phyloP scores from a whole-genome alignment of 495 filamentous ascomycete species.

The Coniosporium apollinis region DNA sequence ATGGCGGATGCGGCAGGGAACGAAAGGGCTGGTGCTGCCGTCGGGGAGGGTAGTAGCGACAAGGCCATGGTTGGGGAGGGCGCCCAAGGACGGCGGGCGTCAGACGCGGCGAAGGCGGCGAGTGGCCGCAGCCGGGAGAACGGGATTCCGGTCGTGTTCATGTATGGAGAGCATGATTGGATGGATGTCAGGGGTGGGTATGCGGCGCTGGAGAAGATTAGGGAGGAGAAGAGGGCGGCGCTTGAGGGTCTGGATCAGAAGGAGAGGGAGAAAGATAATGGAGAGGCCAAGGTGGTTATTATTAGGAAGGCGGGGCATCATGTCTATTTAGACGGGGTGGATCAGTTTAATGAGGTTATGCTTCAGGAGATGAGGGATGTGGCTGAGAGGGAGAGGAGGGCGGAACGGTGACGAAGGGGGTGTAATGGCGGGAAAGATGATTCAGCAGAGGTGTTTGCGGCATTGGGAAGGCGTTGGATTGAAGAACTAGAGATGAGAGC shows the following conservation, averaged over 20 bases:
- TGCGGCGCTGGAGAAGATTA: slow-evolving; percentile 64
- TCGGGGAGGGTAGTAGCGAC: no score
- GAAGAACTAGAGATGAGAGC: no score
- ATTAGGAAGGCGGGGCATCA: slow-evolving; percentile 80
- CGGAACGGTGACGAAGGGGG: no score
- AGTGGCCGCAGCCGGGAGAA: slow-evolving; percentile 34
- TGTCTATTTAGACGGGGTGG: slow-evolving; percentile 75
- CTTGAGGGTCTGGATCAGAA: slow-evolving; percentile 44
- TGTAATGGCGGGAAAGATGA: no score
- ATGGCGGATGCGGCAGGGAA: slow-evolving; percentile 7
- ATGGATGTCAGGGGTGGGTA: slow-evolving; percentile 86
- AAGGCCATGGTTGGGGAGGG: background rate
- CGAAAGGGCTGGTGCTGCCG: background rate
- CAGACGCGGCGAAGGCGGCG: background rate
- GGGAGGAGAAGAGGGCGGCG: slow-evolving; percentile 42
- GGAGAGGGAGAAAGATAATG: slow-evolving; percentile 51
- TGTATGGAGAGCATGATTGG: slow-evolving; percentile 97
- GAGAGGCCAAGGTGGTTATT: slow-evolving; percentile 69
- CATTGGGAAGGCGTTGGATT: no score
- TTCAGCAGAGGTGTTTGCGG: no score
- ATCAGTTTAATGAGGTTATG: slow-evolving; percentile 75
- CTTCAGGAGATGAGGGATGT: slow-evolving; percentile 67
- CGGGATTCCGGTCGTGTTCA: slow-evolving; percentile 70
- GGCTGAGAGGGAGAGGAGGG: slow-evolving; percentile 24
- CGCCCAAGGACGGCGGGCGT: background rate